Percentiles rank a stretch among this genome's conserved stretches.
Evolutionary conservation across 2,329 filamentous ascomycete species (phyloP).

Genomic region (Thelonectria discophora): DNA sequence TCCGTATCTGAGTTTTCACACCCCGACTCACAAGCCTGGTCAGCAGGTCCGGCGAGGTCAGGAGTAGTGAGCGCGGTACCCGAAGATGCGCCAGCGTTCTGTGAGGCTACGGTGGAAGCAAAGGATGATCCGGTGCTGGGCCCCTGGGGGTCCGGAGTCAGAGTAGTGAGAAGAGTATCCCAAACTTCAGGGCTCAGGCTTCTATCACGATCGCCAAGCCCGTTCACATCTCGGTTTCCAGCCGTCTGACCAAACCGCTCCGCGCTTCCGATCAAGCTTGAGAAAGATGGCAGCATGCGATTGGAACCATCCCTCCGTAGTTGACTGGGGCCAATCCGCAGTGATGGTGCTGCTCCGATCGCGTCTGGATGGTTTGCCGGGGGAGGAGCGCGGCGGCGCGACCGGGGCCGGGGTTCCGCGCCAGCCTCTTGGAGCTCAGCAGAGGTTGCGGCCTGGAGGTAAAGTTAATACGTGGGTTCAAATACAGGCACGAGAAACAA

Average conservation of each 20-base stretch:
- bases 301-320: constrained; percentile 12
- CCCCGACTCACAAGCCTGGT: constrained; percentile 61
- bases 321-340: constrained; percentile 4
- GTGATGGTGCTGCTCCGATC: constrained; percentile 4
- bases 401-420: constrained; percentile 2
- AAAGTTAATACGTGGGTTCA: constrained; percentile 12
- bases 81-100: constrained; percentile 55
- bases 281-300: neutral
- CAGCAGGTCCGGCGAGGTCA: constrained; percentile 48
- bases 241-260: constrained; percentile 16
- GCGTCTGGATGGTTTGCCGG: constrained; percentile 13
- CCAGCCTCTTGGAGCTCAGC: neutral
- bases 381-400: constrained; percentile 8
- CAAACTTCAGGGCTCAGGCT: constrained; percentile 83
- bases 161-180: constrained; percentile 82
- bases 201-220: constrained; percentile 83
- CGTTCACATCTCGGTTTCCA: constrained; percentile 60
- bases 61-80: constrained; percentile 50
- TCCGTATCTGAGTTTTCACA: constrained; percentile 66
- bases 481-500: neutral
- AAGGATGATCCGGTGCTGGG: constrained; percentile 87
- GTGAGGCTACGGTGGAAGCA: constrained; percentile 64
- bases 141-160: constrained; percentile 82
- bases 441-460: constrained; percentile 22
- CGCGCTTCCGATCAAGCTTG: neutral